These are phyloP conservation scores for Ilex asprella DNA, from an alignment of 257 asterid genomes.

Conservation along the genomic window DNA sequence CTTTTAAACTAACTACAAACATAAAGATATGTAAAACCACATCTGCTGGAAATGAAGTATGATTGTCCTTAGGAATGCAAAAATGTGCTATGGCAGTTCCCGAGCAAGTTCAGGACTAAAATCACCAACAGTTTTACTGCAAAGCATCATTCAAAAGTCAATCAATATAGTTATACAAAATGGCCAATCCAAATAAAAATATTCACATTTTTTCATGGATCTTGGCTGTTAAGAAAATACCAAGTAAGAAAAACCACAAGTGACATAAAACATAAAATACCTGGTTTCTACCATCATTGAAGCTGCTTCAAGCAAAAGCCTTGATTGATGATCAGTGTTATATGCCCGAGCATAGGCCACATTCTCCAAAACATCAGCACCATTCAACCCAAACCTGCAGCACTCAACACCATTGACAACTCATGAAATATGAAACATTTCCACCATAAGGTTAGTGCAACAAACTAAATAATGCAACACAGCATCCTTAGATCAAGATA, in stretches of 20 bases:
- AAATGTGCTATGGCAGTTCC: too few species aligned
- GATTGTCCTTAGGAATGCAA: background rate
- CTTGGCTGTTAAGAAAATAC: background rate
- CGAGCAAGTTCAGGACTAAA: too few species aligned
- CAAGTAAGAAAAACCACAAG: too few species aligned
- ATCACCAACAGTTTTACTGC: too few species aligned
- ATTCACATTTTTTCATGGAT: background rate
- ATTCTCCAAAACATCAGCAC: constrained; percentile 92
- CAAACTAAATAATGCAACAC: background rate
- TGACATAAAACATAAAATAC: constrained; percentile 21
- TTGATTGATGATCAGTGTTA: constrained; percentile 94
- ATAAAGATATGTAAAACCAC: too few species aligned
- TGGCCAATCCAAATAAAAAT: background rate
- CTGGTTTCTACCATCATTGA: constrained; percentile 98
- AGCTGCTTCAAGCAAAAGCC: constrained; percentile 96
- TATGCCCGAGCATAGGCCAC: constrained; percentile 99
- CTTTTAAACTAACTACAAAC: too few species aligned
- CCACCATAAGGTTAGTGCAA: constrained; percentile 8
- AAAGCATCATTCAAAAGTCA: too few species aligned
- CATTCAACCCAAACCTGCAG: constrained; percentile 82
- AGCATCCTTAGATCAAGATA: background rate
- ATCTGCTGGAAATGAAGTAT: too few species aligned
- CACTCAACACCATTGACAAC: constrained; percentile 4
- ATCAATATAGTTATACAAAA: too few species aligned
- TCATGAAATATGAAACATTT: background rate